A percentile compares a stretch with the other conserved stretches of the same genome.
Conservation (phyloP, 495 filamentous ascomycete species). For the Oleoguttula mirabilis region DNA sequence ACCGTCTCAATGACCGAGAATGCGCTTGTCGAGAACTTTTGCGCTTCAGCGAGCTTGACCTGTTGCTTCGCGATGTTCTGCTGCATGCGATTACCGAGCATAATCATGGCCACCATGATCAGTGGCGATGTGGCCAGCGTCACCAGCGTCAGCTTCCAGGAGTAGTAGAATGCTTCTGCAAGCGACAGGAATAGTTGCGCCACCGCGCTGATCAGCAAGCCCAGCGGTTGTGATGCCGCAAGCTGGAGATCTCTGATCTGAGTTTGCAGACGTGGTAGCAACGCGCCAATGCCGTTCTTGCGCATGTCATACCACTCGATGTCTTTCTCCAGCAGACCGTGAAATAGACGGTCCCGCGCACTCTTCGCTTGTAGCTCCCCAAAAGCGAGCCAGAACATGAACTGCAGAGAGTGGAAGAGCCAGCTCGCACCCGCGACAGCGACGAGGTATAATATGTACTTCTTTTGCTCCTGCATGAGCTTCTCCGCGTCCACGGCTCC, state of each 20-base stretch:
- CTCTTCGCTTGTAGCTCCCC: constrained; percentile 67
- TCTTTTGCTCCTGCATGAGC: constrained; percentile 44
- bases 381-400: constrained; percentile 57
- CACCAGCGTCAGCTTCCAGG: constrained; percentile 78
- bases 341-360: constrained; percentile 53
- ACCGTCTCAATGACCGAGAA: constrained; percentile 70
- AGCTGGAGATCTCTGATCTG: constrained; percentile 73
- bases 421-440: constrained; percentile 51
- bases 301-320: constrained; percentile 74
- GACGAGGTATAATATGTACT: constrained; percentile 45
- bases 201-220: constrained; percentile 50
- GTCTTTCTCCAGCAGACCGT: constrained; percentile 54
- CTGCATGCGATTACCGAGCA: constrained; percentile 49
- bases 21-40: constrained; percentile 58
- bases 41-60: constrained; percentile 52
- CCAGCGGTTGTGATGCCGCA: constrained; percentile 66
- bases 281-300: constrained; percentile 56
- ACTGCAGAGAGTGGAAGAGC: constrained; percentile 52
- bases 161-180: constrained; percentile 58
- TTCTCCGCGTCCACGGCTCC: constrained; percentile 37
- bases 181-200: constrained; percentile 52
- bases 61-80: constrained; percentile 58
- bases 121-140: constrained; percentile 65
- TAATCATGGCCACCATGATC: constrained; percentile 44
- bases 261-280: constrained; percentile 59